Evolutionary conservation across 305 asterid species (phyloP).

Genomic region (Euphrasia arctica): DNA sequence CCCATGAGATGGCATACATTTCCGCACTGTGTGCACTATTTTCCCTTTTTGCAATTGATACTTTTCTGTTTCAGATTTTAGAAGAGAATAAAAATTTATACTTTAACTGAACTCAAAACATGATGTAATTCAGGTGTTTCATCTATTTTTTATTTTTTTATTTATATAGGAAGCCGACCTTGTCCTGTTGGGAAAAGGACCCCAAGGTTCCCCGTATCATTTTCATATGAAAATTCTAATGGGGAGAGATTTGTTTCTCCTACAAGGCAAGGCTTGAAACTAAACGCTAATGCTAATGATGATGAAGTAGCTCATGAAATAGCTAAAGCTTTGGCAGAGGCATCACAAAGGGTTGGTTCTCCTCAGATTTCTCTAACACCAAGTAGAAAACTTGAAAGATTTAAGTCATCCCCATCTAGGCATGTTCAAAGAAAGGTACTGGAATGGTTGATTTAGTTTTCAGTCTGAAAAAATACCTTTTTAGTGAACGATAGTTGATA

Average conservation of each 20-base stretch:
- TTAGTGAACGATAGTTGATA: background rate
- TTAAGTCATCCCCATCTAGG: constrained; percentile 55
- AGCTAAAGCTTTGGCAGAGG: constrained; percentile 88
- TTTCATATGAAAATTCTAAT: constrained; percentile 46
- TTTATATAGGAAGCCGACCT: constrained; percentile 64
- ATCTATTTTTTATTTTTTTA: constrained; percentile 22
- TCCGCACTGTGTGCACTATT: background rate
- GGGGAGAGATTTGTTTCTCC: constrained; percentile 57
- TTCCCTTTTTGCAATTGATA: constrained; percentile 4
- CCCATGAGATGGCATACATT: constrained; percentile 12
- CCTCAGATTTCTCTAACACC: constrained; percentile 73
- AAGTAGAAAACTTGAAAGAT: constrained; percentile 57
- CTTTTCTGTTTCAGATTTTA: background rate
- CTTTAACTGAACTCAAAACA: constrained; percentile 17
- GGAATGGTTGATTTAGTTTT: constrained; percentile 7
- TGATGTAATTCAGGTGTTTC: constrained; percentile 28
- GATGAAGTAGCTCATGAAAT: constrained; percentile 83
- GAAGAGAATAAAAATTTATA: background rate
- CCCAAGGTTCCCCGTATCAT: constrained; percentile 79
- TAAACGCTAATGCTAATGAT: constrained; percentile 56
- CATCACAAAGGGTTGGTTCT: constrained; percentile 75
- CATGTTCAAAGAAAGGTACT: constrained; percentile 58
- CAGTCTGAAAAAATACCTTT: background rate
- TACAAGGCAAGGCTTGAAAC: constrained; percentile 51
- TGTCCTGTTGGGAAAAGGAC: constrained; percentile 93